These are phyloP conservation scores for Pseudonitzschia pungens DNA, from an alignment of 108 stramenopile species.

Conservation along the genomic window DNA sequence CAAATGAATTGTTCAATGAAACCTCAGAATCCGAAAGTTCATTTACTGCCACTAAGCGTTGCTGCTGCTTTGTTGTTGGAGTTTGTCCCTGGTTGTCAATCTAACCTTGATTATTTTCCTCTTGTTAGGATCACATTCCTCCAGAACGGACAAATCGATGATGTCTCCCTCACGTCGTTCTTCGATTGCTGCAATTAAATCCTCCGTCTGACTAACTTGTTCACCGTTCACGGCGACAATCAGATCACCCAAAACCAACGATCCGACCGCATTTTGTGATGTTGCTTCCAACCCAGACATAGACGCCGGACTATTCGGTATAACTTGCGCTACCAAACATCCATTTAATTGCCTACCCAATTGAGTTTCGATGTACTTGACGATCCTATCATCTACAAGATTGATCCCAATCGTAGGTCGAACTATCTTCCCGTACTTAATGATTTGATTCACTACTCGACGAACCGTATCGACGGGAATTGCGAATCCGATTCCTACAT, in stretches of 20 bases:
- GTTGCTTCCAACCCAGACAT: constrained; percentile 47
- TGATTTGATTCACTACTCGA: constrained; percentile 74
- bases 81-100: neutral
- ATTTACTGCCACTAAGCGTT: neutral
- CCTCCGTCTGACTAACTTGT: constrained; percentile 55
- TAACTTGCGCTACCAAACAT: constrained; percentile 60
- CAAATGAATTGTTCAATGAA: neutral
- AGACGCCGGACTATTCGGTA: constrained; percentile 52
- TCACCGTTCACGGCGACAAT: constrained; percentile 59
- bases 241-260: constrained; percentile 58
- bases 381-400: constrained; percentile 60
- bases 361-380: constrained; percentile 48
- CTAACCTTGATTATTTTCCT: neutral
- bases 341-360: constrained; percentile 52
- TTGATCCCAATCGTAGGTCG: constrained; percentile 84
- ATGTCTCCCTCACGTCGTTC: constrained; percentile 68
- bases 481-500: constrained; percentile 88
- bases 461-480: constrained; percentile 85
- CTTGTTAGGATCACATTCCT: neutral
- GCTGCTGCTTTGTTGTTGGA: neutral
- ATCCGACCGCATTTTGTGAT: constrained; percentile 42
- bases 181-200: constrained; percentile 74
- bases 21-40: neutral
- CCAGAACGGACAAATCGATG: neutral
- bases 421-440: constrained; percentile 69